These are phyloP conservation scores for Microstroma glucosiphilum DNA, from an alignment of 1,284 basidiomycete species.

Conservation along the genomic window DNA sequence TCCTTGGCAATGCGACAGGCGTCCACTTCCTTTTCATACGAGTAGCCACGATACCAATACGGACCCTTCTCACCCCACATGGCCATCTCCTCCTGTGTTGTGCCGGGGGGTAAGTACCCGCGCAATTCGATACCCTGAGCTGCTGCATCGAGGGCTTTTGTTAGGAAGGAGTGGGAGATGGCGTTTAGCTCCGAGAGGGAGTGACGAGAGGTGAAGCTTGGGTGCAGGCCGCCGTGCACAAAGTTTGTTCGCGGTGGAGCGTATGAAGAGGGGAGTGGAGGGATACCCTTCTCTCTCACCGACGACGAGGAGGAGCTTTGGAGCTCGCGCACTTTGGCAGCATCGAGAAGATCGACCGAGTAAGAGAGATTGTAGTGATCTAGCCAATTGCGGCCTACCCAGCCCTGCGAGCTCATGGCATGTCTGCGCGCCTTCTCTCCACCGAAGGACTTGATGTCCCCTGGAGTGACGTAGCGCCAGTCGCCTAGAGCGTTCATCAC, in stretches of 20 bases:
- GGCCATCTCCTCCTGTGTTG: slow-evolving; percentile 24
- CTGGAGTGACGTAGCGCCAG: slow-evolving; percentile 53
- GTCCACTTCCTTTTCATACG: slow-evolving; percentile 15
- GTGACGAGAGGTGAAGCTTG: slow-evolving; percentile 20
- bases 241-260: slow-evolving; percentile 21
- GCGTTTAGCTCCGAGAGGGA: slow-evolving; percentile 35
- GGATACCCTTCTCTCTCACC: neutral
- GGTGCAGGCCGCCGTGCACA: slow-evolving; percentile 47
- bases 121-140: no score
- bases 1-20: slow-evolving; percentile 26
- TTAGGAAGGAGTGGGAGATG: slow-evolving; percentile 27
- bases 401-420: slow-evolving; percentile 51
- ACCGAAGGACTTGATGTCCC: slow-evolving; percentile 51
- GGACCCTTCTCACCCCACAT: slow-evolving; percentile 38
- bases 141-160: slow-evolving; percentile 26
- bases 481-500: slow-evolving; percentile 51
- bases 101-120: slow-evolving; percentile 18
- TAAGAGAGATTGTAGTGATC: slow-evolving; percentile 33
- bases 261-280: slow-evolving; percentile 9
- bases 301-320: neutral
- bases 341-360: slow-evolving; percentile 24
- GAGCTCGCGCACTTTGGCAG: neutral
- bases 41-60: slow-evolving; percentile 48
- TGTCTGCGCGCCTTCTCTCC: slow-evolving; percentile 22
- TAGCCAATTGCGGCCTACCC: slow-evolving; percentile 45